Base-by-base conservation (phyloP, 768 basidiomycete species). In the Gloeopeniophorella convolvens region DNA sequence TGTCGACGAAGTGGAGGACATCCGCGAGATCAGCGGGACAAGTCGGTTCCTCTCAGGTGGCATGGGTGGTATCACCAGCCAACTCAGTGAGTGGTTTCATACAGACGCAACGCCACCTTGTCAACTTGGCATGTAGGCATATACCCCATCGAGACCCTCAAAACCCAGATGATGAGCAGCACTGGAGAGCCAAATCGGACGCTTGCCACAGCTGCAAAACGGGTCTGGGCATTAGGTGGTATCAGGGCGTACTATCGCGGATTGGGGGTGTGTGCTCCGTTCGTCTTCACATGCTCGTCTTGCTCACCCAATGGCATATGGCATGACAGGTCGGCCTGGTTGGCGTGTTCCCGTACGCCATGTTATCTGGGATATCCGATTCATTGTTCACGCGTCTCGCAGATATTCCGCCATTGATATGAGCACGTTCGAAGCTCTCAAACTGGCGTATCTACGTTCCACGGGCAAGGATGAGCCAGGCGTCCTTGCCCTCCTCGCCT, bases 131-230 rank as follows among this genome's bases (percentile, higher is more conserved):
- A 41, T 55, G 20, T 59, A 92, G 92, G 89, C 55, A 97, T 97
- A 69, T 97, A 96, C 67, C 93, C 94, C 1, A 82, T 97, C 59
- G 96, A 98, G 67, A 97, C 95, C 2, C 70, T 98, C 45, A 98
- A 99, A 83, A 98, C 95, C 0, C 89, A 96, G 80, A 89, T 97
- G 81, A 97, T 97, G 91, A 95, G 92, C 64, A 85, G 78, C 55
- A 76, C 86, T 3, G 84, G 73, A 18, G 65, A 68, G 28, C 72
- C 79, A 49, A 78, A 74, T 59, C 76, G 79, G 59, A 73, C 76
- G 52, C 66, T 93, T 50, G 47, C 74, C 10, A 67, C 69, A 28
- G 88, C 92, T 5, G 80, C 80, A 13, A 78, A 76, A 45, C 78
- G 79, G 51, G 73, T 97, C 54, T 96, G 89, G 85, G 64, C 65